Percentiles rank a stretch among this genome's conserved stretches.
phyloP scores from a whole-genome alignment of 257 asterid genomes.

The Solanum ossicruentum region DNA sequence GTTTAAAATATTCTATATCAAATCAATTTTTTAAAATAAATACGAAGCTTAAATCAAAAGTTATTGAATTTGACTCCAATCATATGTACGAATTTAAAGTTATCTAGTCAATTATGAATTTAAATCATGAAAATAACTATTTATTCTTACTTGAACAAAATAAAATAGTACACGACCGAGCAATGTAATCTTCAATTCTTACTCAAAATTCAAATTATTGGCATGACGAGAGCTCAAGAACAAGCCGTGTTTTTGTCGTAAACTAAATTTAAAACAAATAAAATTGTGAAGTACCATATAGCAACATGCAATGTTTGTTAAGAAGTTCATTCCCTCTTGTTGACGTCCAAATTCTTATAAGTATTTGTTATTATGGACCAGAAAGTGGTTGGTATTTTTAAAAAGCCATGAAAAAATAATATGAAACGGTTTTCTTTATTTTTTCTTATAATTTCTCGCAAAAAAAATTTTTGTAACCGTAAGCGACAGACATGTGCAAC shows the following conservation, averaged over 20 bases:
- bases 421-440: background rate
- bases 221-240: background rate
- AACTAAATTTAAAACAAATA: background rate
- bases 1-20: fast-evolving
- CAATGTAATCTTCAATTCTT: background rate
- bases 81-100: background rate
- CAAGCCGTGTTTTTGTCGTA: background rate
- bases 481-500: conserved; percentile 53
- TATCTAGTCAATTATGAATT: background rate
- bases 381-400: background rate
- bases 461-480: conserved; percentile 9
- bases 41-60: background rate
- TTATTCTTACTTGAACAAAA: background rate
- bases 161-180: background rate
- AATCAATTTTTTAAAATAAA: background rate
- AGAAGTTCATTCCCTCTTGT: background rate
- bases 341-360: background rate
- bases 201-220: background rate
- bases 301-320: background rate
- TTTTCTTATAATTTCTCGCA: background rate
- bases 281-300: background rate
- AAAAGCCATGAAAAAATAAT: background rate
- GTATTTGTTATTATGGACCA: background rate
- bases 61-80: background rate
- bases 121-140: background rate